A percentile compares a stretch with the other conserved stretches of the same genome.
Evolutionary conservation across 805 yeast species (phyloP).

Genomic region (Metschnikowia continentalis): DNA sequence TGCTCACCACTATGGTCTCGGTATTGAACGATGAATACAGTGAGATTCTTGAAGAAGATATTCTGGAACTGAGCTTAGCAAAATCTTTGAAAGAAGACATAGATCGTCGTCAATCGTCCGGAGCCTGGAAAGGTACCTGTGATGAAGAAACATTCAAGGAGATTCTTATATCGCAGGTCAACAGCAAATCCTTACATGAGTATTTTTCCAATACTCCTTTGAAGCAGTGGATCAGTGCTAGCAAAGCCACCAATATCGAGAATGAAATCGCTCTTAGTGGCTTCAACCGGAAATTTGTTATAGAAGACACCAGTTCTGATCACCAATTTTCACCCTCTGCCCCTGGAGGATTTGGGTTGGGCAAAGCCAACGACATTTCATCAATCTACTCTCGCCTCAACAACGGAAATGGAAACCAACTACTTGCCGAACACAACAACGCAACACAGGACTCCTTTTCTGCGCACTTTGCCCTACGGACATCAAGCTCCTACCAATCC

Average conservation of each 20-base stretch:
- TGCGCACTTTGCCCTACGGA: background rate
- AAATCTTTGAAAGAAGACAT: conserved; percentile 22
- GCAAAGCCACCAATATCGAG: background rate
- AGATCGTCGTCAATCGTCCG: conserved; percentile 21
- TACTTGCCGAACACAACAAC: conserved; percentile 13
- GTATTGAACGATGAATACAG: conserved; percentile 28
- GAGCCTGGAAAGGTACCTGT: conserved; percentile 23
- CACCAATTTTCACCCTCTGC: conserved; percentile 4
- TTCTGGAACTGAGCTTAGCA: conserved; percentile 19
- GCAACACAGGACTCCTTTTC: conserved; percentile 10
- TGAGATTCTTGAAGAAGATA: conserved; percentile 21
- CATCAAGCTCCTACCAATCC: background rate
- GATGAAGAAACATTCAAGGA: background rate
- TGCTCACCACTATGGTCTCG: conserved; percentile 24
- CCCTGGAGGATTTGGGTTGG: conserved; percentile 28
- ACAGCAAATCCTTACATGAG: conserved; percentile 21
- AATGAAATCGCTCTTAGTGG: conserved; percentile 1
- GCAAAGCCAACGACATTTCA: conserved; percentile 38
- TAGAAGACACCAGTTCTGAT: conserved; percentile 1
- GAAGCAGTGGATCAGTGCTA: conserved; percentile 25
- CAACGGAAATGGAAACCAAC: conserved; percentile 6
- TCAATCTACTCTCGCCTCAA: conserved; percentile 37
- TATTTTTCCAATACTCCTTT: conserved; percentile 26
- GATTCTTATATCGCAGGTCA: conserved; percentile 8
- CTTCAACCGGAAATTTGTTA: background rate